phyloP scores from a whole-genome alignment of 495 filamentous ascomycete genomes.

The Daldinia caldariorum region DNA sequence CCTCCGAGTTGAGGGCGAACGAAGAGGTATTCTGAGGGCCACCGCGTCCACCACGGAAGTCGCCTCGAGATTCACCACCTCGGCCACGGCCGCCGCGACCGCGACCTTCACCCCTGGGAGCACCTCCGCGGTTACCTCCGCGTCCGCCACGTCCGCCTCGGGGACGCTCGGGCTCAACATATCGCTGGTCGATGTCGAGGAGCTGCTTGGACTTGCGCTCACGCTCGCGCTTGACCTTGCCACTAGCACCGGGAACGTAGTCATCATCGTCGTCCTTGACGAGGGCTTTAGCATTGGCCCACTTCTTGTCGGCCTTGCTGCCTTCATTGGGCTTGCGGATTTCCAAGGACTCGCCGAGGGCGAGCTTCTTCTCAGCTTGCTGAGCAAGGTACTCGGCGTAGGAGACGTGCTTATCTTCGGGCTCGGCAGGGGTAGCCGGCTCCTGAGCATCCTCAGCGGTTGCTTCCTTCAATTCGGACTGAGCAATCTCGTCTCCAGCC shows the following conservation, averaged over 20 bases:
- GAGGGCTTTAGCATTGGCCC: conserved; percentile 83
- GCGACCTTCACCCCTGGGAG: conserved; percentile 58
- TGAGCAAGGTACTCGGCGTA: conserved; percentile 89
- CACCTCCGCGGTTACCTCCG: conserved; percentile 62
- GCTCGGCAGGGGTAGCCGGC: conserved; percentile 63
- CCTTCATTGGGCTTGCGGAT: conserved; percentile 93
- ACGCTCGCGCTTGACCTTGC: conserved; percentile 86
- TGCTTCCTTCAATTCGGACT: conserved; percentile 76
- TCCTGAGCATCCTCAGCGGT: conserved; percentile 59
- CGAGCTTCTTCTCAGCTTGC: conserved; percentile 80
- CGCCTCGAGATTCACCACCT: conserved; percentile 57
- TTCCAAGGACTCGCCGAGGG: conserved; percentile 71
- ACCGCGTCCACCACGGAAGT: conserved; percentile 55
- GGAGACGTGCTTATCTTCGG: conserved; percentile 87
- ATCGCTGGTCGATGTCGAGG: conserved; percentile 86
- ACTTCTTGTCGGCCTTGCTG: conserved; percentile 85
- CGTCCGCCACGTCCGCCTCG: conserved; percentile 64
- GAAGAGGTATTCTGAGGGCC: conserved; percentile 46
- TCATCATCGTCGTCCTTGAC: conserved; percentile 74
- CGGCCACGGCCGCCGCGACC: conserved; percentile 62
- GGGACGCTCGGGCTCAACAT: conserved; percentile 70
- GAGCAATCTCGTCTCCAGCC: conserved; percentile 85
- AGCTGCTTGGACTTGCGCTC: conserved; percentile 92
- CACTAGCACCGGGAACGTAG: conserved; percentile 77
- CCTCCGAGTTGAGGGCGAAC: conserved; percentile 72